Percentiles rank a stretch among this genome's conserved stretches.
phyloP scores from a whole-genome alignment of 2,329 filamentous ascomycete species.

The Didymella pomorum region DNA sequence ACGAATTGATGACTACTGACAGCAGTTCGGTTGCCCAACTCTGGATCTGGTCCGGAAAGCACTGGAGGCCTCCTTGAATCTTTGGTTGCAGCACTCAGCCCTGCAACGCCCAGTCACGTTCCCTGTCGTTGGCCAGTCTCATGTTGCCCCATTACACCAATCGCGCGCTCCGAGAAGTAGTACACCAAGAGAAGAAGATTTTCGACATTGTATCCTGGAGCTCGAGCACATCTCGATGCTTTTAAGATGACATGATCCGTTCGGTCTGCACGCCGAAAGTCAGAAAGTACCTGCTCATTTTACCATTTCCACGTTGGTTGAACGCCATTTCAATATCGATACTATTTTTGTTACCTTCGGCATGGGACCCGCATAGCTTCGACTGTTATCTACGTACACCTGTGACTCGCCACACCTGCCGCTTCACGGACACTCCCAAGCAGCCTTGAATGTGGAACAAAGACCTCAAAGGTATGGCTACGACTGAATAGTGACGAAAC shows the following conservation, averaged over 20 bases:
- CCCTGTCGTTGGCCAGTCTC: background rate
- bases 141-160: slow-evolving; percentile 4
- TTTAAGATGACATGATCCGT: background rate
- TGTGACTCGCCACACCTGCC: background rate
- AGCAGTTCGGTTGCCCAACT: background rate
- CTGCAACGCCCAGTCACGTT: slow-evolving; percentile 6
- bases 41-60: background rate
- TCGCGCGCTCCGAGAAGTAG: slow-evolving; percentile 13
- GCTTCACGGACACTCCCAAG: background rate
- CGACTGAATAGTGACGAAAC: slow-evolving; percentile 6
- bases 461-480: background rate
- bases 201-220: background rate
- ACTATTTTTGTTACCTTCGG: slow-evolving; percentile 1
- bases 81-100: background rate
- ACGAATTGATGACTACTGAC: background rate
- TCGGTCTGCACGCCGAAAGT: background rate
- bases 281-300: background rate
- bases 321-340: background rate
- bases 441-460: background rate
- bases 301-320: background rate
- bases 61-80: background rate
- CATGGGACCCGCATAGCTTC: slow-evolving; percentile 2
- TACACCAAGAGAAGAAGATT: background rate
- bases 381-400: background rate
- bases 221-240: background rate